Conservation (phyloP, 495 filamentous ascomycete genomes). For the Penicillium cataractarum region DNA sequence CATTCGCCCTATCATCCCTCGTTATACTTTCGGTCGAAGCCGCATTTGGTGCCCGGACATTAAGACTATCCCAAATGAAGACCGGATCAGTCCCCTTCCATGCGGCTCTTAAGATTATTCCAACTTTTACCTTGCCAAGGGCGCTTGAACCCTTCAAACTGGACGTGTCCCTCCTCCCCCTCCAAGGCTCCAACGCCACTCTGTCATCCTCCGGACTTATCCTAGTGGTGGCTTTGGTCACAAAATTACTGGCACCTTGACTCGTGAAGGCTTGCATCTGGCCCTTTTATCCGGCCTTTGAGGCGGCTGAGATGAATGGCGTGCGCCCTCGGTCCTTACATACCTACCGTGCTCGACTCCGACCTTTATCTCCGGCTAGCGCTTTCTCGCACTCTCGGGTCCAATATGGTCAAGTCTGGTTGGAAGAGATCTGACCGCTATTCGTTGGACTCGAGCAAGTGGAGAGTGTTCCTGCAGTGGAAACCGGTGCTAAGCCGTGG, state of each 20-base stretch:
- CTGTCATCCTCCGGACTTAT: neutral
- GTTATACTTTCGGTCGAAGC: constrained; percentile 8
- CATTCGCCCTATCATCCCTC: neutral
- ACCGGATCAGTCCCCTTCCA: constrained; percentile 19
- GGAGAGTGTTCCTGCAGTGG: neutral
- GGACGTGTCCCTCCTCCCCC: neutral
- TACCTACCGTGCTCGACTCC: neutral
- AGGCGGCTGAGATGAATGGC: neutral
- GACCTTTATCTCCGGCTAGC: neutral
- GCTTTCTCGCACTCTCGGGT: neutral
- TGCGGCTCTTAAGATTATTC: constrained; percentile 25
- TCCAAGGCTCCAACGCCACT: neutral
- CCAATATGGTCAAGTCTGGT: neutral
- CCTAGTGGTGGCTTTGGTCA: neutral
- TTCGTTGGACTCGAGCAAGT: neutral
- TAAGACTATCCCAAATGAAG: constrained; percentile 8
- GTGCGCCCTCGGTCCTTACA: neutral
- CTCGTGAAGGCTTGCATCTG: neutral
- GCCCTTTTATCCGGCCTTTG: neutral
- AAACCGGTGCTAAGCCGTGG: neutral
- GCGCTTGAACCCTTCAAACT: neutral
- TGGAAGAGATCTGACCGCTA: neutral
- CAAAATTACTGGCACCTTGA: neutral
- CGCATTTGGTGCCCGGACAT: constrained; percentile 8
- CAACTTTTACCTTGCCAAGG: constrained; percentile 6